These are phyloP conservation scores for Candolleomyces eurysporus DNA, from an alignment of 768 basidiomycete genomes.

Conservation along the genomic window DNA sequence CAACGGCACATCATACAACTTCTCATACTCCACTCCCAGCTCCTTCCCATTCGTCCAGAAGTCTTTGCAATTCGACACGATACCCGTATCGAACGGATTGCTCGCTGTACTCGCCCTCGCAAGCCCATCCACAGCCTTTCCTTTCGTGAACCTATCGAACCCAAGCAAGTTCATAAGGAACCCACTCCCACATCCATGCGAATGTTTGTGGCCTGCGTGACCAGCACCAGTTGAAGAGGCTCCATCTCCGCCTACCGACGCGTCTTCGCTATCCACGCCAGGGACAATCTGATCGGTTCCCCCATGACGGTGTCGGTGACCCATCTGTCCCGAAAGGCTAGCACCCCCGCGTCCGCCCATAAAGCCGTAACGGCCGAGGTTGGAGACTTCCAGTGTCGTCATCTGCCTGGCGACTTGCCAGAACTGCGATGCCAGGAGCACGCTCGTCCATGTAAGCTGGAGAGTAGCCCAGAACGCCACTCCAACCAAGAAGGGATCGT, in stretches of 20 bases:
- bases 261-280: constrained; percentile 49
- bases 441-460: constrained; percentile 91
- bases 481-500: constrained; percentile 82
- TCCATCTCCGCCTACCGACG: constrained; percentile 30
- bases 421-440: constrained; percentile 81
- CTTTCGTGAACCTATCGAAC: constrained; percentile 91
- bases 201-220: constrained; percentile 50
- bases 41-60: constrained; percentile 90
- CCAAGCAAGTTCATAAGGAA: constrained; percentile 92
- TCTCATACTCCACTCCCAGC: constrained; percentile 88
- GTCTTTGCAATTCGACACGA: constrained; percentile 80
- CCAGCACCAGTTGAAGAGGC: constrained; percentile 31
- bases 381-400: constrained; percentile 94
- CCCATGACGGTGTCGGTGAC: constrained; percentile 57
- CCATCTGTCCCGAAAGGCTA: constrained; percentile 70
- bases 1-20: constrained; percentile 82
- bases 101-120: constrained; percentile 69
- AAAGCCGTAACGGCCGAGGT: constrained; percentile 92
- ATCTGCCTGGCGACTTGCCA: constrained; percentile 95
- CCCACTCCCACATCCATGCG: constrained; percentile 38
- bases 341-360: constrained; percentile 90
- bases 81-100: constrained; percentile 91
- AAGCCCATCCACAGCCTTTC: constrained; percentile 85
- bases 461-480: constrained; percentile 85
- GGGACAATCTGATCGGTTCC: constrained; percentile 28